A percentile compares a stretch with the other conserved stretches of the same genome.
Evolutionary conservation across 192 early-diverging fungal genomes (phyloP).

Genomic region (Mortierella antarctica): DNA sequence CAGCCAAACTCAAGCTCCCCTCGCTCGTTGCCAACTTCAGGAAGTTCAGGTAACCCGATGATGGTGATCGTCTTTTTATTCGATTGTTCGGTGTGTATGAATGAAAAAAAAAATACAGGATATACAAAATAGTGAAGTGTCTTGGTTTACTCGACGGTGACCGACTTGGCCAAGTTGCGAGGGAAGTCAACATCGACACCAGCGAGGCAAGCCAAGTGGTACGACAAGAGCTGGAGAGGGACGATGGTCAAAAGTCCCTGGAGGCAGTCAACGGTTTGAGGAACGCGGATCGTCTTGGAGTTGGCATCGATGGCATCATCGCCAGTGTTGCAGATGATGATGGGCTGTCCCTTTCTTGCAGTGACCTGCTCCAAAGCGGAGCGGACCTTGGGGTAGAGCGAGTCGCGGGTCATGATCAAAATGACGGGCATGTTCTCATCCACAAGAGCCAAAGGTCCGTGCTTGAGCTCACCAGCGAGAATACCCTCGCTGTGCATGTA

Average conservation of each 20-base stretch:
- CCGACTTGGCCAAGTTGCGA: conserved; percentile 87
- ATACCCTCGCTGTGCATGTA: conserved; percentile 99
- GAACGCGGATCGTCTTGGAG: conserved; percentile 92
- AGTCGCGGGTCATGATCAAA: conserved; percentile 96
- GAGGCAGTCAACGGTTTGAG: conserved; percentile 91
- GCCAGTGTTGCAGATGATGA: conserved; percentile 94
- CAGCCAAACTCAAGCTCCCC: not conserved
- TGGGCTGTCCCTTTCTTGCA: conserved; percentile 94
- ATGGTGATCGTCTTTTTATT: not conserved
- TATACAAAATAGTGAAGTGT: conserved; percentile 7
- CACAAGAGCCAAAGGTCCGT: conserved; percentile 95
- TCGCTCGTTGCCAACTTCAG: not conserved
- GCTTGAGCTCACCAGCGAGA: conserved; percentile 98
- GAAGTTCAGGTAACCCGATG: conserved; percentile 1
- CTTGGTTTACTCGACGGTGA: conserved; percentile 48
- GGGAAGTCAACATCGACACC: conserved; percentile 99
- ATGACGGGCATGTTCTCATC: conserved; percentile 99
- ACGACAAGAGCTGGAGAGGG: conserved; percentile 95
- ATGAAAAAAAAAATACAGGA: conserved; percentile 7
- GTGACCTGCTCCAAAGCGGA: conserved; percentile 95
- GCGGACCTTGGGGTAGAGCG: conserved; percentile 93
- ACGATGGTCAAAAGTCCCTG: conserved; percentile 96
- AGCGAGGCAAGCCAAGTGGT: conserved; percentile 93
- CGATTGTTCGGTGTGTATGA: too few relatives aligned
- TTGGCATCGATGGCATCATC: conserved; percentile 77